Evolutionary conservation across 345 rosid genomes (phyloP).

Genomic region (Excoecaria cochinchinensis): DNA sequence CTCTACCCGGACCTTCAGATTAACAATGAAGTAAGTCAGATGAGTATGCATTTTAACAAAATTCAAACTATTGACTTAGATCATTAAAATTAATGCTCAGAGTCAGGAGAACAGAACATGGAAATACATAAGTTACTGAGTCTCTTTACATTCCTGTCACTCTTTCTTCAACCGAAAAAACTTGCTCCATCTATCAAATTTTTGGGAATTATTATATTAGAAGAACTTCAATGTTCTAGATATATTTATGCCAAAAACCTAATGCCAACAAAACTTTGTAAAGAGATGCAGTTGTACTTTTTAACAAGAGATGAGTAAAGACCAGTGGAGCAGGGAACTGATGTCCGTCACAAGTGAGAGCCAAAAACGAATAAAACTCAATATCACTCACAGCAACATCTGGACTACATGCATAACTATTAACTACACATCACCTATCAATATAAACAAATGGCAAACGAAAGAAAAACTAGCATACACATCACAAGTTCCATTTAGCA

Average conservation of each 20-base stretch:
- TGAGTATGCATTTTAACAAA: background rate
- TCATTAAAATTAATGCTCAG: background rate
- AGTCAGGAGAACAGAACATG: background rate
- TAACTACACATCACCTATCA: background rate
- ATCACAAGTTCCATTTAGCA: background rate
- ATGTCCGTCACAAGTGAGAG: background rate
- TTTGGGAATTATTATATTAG: background rate
- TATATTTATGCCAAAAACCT: background rate
- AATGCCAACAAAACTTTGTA: background rate
- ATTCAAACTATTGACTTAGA: background rate
- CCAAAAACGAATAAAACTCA: background rate
- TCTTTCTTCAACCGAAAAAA: background rate
- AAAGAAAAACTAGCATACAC: background rate
- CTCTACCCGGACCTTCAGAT: constrained; percentile 74
- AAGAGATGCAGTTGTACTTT: background rate
- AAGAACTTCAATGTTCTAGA: background rate
- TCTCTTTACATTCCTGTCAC: background rate
- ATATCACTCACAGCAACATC: background rate
- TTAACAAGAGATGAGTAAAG: background rate
- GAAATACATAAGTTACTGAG: background rate
- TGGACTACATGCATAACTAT: background rate
- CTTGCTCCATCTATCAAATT: background rate
- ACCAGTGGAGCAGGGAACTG: background rate
- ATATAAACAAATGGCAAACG: background rate
- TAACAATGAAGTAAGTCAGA: constrained; percentile 10